Conservation (phyloP, 345 rosid genomes). For the Hevea brasiliensis region DNA sequence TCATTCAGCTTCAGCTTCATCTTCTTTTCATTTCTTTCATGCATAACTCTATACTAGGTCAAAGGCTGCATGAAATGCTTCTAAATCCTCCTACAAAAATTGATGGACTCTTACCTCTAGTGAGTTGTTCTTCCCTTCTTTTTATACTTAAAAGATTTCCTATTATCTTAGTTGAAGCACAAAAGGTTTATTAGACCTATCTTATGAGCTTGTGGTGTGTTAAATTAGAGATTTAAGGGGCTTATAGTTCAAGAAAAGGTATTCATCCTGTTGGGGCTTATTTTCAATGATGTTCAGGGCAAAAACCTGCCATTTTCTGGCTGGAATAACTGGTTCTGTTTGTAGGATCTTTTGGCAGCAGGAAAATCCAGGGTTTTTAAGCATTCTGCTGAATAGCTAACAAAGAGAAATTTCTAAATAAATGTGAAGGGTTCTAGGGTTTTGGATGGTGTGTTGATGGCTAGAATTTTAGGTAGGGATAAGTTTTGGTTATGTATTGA, state of each 20-base stretch:
- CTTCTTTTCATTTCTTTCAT: conserved; percentile 1
- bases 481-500: too few relatives aligned
- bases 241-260: neutral
- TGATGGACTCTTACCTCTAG: conserved; percentile 50
- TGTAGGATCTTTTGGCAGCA: neutral
- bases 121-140: conserved; percentile 47
- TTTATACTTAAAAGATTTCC: neutral
- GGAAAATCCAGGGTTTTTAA: neutral
- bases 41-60: conserved; percentile 44
- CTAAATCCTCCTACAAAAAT: conserved; percentile 66
- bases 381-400: neutral
- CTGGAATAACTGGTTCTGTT: neutral
- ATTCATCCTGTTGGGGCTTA: too few relatives aligned
- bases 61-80: conserved; percentile 79
- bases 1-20: neutral
- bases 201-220: conserved; percentile 1
- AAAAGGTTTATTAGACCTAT: neutral
- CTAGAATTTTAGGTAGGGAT: neutral
- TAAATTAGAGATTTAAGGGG: neutral
- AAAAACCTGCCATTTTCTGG: neutral
- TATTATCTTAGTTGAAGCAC: conserved; percentile 6
- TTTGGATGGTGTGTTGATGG: too few relatives aligned
- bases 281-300: neutral
- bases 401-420: neutral
- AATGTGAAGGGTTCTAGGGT: neutral